phyloP scores from a whole-genome alignment of 202 grass and related monocot species.

The Zizania palustris region DNA sequence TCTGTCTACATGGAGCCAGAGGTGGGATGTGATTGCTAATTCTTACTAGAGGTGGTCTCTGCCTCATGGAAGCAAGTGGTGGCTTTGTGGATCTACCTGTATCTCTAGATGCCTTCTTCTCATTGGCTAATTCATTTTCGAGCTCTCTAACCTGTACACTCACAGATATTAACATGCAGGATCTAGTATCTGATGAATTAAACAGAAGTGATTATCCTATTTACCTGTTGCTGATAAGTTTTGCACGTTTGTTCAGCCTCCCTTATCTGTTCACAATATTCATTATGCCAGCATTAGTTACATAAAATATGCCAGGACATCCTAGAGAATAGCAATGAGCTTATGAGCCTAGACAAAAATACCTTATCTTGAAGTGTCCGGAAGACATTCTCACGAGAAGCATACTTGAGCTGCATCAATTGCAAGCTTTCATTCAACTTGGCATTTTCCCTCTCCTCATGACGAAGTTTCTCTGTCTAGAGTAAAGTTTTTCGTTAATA shows the following conservation, averaged over 20 bases:
- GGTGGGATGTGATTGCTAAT: constrained; percentile 55
- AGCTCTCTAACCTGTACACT: constrained; percentile 77
- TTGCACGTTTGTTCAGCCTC: constrained; percentile 74
- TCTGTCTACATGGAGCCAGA: constrained; percentile 42
- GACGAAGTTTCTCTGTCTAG: constrained; percentile 72
- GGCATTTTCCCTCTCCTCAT: constrained; percentile 73
- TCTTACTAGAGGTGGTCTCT: constrained; percentile 58
- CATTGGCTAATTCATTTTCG: constrained; percentile 67
- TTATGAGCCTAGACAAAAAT: constrained; percentile 1
- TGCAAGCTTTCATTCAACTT: constrained; percentile 66
- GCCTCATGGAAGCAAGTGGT: constrained; percentile 68
- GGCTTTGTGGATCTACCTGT: constrained; percentile 60
- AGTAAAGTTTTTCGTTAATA: constrained; percentile 24
- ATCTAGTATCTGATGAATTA: constrained; percentile 8
- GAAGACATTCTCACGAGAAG: constrained; percentile 79
- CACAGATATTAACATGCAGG: constrained; percentile 10
- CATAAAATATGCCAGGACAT: constrained; percentile 5
- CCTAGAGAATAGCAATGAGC: neutral
- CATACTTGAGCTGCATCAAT: constrained; percentile 71
- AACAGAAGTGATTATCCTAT: constrained; percentile 32
- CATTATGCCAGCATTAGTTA: constrained; percentile 29
- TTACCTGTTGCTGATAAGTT: constrained; percentile 76
- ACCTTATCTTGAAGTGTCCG: constrained; percentile 83
- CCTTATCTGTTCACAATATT: constrained; percentile 61
- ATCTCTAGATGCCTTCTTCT: constrained; percentile 54